phyloP scores from a whole-genome alignment of 164 flowering plant species.

The Annona squamosa region DNA sequence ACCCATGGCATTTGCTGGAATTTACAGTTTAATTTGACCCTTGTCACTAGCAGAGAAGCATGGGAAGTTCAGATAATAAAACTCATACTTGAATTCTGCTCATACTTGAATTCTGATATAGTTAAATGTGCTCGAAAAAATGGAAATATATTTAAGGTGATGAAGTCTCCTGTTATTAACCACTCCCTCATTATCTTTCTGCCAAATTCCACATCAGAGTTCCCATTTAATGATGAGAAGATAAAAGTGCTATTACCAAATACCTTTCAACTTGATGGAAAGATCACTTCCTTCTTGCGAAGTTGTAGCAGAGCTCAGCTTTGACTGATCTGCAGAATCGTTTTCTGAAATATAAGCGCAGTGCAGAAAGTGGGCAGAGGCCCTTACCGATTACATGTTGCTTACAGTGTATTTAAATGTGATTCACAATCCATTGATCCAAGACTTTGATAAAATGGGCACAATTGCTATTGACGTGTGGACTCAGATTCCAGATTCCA shows the following conservation, averaged over 20 bases:
- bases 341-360: neutral
- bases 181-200: neutral
- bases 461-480: neutral
- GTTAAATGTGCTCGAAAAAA: neutral
- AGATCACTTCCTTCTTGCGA: conserved; percentile 11
- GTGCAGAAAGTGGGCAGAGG: neutral
- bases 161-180: neutral
- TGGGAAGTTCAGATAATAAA: neutral
- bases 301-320: conserved; percentile 11
- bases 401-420: neutral
- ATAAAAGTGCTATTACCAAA: neutral
- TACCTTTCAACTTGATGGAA: conserved; percentile 26
- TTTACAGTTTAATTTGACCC: neutral
- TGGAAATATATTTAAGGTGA: neutral
- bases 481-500: neutral
- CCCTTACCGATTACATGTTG: too few relatives aligned
- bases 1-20: conserved; percentile 24
- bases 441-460: neutral
- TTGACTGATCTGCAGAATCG: conserved; percentile 32
- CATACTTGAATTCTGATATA: neutral
- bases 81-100: neutral
- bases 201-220: neutral
- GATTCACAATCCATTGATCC: neutral
- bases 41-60: neutral
- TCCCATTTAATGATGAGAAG: neutral